These are phyloP conservation scores for Cystofilobasidium macerans DNA, from an alignment of 768 basidiomycete genomes.

Conservation along the genomic window DNA sequence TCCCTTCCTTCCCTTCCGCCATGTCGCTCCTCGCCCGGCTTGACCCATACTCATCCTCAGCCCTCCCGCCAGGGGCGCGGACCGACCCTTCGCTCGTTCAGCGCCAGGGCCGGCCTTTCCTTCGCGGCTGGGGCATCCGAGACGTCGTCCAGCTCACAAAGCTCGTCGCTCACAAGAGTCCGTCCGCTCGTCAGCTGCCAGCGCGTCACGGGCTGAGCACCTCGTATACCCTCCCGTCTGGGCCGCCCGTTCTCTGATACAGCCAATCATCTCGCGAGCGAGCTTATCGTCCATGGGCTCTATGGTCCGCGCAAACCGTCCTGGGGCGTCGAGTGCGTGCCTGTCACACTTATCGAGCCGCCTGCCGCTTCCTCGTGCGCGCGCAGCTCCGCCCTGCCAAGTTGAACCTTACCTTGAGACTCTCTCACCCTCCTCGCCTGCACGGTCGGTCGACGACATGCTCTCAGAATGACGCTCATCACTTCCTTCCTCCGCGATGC, in stretches of 20 bases:
- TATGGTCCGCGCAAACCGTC: conserved; percentile 78
- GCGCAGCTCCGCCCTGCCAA: too few species aligned
- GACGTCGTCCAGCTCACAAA: conserved; percentile 27
- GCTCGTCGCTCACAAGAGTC: conserved; percentile 34
- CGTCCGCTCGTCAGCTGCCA: not conserved
- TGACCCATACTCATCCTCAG: not conserved
- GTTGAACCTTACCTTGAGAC: too few species aligned
- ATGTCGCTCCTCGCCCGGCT: not conserved
- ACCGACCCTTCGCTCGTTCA: conserved; percentile 5
- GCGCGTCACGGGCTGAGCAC: not conserved
- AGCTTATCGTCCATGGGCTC: conserved; percentile 61
- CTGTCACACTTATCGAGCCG: not conserved
- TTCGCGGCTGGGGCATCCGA: conserved; percentile 22
- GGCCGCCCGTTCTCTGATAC: not conserved
- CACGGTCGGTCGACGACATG: not conserved
- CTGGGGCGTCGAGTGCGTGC: conserved; percentile 90
- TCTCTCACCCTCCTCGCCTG: not conserved
- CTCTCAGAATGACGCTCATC: conserved; percentile 32
- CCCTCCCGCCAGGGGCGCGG: not conserved
- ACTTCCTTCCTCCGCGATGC: conserved; percentile 65
- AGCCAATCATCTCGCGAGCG: conserved; percentile 16
- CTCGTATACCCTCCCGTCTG: not conserved
- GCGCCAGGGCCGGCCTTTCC: not conserved
- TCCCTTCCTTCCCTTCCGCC: not conserved
- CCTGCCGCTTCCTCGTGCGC: not conserved